Evolutionary conservation across 2,329 filamentous ascomycete genomes (phyloP).

Genomic region (Aspergillus sp.): DNA sequence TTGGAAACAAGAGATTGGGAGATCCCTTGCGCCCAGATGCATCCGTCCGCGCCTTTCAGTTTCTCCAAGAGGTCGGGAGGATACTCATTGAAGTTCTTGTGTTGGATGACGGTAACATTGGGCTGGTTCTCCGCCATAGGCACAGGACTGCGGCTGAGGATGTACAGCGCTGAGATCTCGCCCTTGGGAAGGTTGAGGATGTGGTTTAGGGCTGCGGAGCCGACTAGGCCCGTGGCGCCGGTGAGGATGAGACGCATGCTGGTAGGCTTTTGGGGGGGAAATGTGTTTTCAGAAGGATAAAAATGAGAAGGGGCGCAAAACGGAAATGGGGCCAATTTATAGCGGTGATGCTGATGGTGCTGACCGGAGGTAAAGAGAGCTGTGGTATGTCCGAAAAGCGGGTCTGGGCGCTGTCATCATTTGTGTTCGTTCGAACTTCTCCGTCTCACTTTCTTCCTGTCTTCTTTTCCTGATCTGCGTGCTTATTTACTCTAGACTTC

Average conservation of each 20-base stretch:
- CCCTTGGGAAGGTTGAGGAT: constrained; percentile 58
- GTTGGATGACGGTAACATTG: constrained; percentile 63
- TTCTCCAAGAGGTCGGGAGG: constrained; percentile 54
- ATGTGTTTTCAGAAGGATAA: not conserved
- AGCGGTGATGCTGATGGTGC: not conserved
- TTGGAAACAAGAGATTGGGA: constrained; percentile 60
- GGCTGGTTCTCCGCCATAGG: constrained; percentile 55
- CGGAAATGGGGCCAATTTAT: not conserved
- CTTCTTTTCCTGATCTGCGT: not conserved
- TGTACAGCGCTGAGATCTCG: constrained; percentile 25
- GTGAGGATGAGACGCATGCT: constrained; percentile 58
- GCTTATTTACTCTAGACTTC: not conserved
- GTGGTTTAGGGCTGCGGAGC: constrained; percentile 60
- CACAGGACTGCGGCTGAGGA: constrained; percentile 66
- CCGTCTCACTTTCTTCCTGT: not conserved
- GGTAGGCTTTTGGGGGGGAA: not conserved
- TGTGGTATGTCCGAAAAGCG: not conserved
- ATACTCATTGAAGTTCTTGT: constrained; percentile 66
- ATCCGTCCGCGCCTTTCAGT: constrained; percentile 64
- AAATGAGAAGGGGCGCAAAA: not conserved
- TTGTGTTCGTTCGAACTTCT: not conserved
- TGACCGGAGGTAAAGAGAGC: not conserved
- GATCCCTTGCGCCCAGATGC: constrained; percentile 73
- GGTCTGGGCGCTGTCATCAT: not conserved
- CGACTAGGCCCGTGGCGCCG: constrained; percentile 67